phyloP scores from a whole-genome alignment of 1,284 basidiomycete species.

The Microbotryum lychnidis-dioicae region DNA sequence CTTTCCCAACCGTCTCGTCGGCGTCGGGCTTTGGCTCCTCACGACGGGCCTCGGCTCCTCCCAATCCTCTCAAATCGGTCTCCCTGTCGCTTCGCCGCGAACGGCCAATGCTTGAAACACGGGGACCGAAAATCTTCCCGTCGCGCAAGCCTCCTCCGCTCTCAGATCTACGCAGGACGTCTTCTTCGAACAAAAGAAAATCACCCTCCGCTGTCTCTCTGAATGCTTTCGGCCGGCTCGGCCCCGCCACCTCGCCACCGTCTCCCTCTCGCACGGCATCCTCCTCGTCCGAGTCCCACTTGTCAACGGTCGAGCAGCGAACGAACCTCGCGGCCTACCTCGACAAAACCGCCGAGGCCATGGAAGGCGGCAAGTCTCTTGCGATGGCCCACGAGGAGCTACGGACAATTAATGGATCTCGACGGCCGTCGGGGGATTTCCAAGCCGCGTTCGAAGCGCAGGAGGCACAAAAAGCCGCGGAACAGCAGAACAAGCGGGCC shows the following conservation, averaged over 20 bases:
- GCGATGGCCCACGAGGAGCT: slow-evolving; percentile 20
- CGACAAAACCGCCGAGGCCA: slow-evolving; percentile 25
- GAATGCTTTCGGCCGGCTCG: background rate
- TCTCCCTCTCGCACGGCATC: too few relatives aligned
- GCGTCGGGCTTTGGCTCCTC: background rate
- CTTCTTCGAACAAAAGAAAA: too few relatives aligned
- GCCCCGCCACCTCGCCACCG: background rate
- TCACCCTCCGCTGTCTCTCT: too few relatives aligned
- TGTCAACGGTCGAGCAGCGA: slow-evolving; percentile 5
- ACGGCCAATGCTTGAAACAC: background rate
- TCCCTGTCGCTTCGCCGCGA: background rate
- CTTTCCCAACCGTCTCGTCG: background rate
- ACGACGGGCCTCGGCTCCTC: background rate
- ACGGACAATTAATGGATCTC: background rate
- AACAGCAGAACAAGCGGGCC: slow-evolving; percentile 32
- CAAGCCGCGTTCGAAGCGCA: background rate
- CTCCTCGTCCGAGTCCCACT: background rate
- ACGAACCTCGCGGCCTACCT: slow-evolving; percentile 23
- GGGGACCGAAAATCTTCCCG: background rate
- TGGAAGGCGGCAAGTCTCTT: slow-evolving; percentile 31
- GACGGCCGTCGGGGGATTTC: too few relatives aligned
- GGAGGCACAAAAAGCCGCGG: slow-evolving; percentile 11
- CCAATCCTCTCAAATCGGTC: background rate
- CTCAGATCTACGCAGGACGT: too few relatives aligned
- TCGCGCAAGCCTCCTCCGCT: too few relatives aligned